Percentiles rank a stretch among this genome's conserved stretches.
Evolutionary conservation across 352 stramenopile genomes (phyloP).

Genomic region (Phytophthora hibernalis): DNA sequence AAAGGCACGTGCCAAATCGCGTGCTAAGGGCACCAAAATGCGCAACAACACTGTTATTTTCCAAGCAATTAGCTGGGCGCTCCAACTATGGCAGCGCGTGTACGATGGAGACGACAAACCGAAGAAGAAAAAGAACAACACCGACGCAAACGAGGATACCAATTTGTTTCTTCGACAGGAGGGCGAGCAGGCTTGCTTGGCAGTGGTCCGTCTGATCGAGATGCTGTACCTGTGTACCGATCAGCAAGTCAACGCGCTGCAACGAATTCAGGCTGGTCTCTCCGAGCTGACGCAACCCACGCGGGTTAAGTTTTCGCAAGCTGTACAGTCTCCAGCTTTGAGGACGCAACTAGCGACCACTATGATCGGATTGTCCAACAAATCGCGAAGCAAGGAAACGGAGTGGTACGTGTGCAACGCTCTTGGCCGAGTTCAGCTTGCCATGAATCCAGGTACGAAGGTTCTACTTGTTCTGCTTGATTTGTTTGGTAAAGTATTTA

Average conservation of each 20-base stretch:
- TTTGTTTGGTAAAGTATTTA: conserved; percentile 7
- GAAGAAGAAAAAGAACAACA: conserved; percentile 35
- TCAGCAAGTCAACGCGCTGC: conserved; percentile 76
- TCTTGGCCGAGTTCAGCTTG: conserved; percentile 61
- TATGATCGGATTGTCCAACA: conserved; percentile 77
- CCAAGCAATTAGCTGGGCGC: conserved; percentile 53
- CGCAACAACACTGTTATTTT: conserved; percentile 78
- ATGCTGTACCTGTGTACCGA: conserved; percentile 83
- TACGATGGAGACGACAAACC: conserved; percentile 52
- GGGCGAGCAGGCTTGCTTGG: conserved; percentile 67
- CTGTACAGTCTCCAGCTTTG: conserved; percentile 65
- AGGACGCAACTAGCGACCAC: conserved; percentile 67
- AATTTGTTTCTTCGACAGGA: conserved; percentile 52
- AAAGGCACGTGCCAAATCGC: conserved; percentile 45
- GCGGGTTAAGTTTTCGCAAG: conserved; percentile 66
- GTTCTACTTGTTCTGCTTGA: conserved; percentile 3
- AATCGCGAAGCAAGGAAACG: conserved; percentile 76
- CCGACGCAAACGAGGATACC: not conserved
- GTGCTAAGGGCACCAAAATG: conserved; percentile 53
- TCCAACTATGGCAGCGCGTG: conserved; percentile 75
- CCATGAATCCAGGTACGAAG: conserved; percentile 55
- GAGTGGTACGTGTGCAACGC: conserved; percentile 87
- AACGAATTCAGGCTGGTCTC: conserved; percentile 70
- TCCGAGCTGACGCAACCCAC: conserved; percentile 60
- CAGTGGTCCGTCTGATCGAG: conserved; percentile 74